Evolutionary conservation across 768 basidiomycete species (phyloP), one percentile per base, ranked within the genome.

Genomic region (Boletus sp.): DNA sequence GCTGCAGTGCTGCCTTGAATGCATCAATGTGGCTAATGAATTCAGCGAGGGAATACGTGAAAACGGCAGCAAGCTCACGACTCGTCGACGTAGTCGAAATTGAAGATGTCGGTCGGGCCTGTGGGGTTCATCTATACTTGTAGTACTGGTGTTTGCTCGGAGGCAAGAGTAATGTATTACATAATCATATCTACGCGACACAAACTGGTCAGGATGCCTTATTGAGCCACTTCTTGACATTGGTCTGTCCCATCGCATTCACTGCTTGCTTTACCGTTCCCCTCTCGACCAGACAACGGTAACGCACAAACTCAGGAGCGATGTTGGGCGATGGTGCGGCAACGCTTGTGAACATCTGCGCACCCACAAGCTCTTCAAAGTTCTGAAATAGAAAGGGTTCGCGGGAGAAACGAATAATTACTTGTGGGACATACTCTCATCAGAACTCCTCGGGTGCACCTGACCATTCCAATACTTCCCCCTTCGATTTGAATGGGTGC

Each of bases 401-500:
- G 14, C 6, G 25, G 48, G 38, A 59, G 54, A 34, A 46, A 46
- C 49, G 30, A 34, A 32, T 37, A 23, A 53, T 43, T 23, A 9
- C 19, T 38, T n/a, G 21, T 15, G 38, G 17, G 9, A 77, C 87
- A 56, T 64, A 92, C 91, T 49, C 77, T 77, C 70, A 83, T 75
- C 50, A 91, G 75, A 34, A 91, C 81, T 10, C 79, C 77, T 23
- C 84, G 80, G 11, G 80, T 79, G 61, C 85, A 86, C 19, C 77
- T 77, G 19, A 84, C 75, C 85, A 89, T 90, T 3, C 88, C 85
- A 53, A 93, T 86, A 42, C 80, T 80, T 21, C 88, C 84, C 9
- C 90, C 87, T 58, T 83, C 82, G 40, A 90, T 68, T 48, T 86
- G 84, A 19, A 93, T 81, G 1, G 91, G 90, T 0, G 89, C 88